These are phyloP conservation scores for Ocimum tenuiflorum DNA, from an alignment of 257 asterid genomes.

Conservation along the genomic window DNA sequence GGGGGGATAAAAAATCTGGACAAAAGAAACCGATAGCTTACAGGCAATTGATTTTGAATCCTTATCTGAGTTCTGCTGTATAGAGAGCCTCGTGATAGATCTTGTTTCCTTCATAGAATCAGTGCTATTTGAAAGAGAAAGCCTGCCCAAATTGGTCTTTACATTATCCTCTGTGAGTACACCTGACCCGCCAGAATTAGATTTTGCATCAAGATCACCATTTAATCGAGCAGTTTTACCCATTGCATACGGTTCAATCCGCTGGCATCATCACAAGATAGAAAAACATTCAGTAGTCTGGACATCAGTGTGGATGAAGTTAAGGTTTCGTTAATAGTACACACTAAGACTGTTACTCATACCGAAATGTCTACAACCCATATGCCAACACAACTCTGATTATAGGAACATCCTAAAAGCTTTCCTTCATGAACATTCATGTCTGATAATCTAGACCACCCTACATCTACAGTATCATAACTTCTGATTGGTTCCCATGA, in stretches of 20 bases:
- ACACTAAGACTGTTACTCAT: slow-evolving; percentile 15
- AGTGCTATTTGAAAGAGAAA: slow-evolving; percentile 61
- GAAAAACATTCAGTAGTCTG: slow-evolving; percentile 21
- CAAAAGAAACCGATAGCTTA: slow-evolving; percentile 23
- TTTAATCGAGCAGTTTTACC: slow-evolving; percentile 46
- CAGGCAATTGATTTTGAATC: slow-evolving; percentile 66
- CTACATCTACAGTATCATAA: slow-evolving; percentile 92
- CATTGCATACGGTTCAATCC: slow-evolving; percentile 81
- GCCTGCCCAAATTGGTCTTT: slow-evolving; percentile 62
- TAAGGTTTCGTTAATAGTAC: slow-evolving; percentile 15
- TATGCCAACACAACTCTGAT: slow-evolving; percentile 98
- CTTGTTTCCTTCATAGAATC: slow-evolving; percentile 72
- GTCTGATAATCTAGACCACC: slow-evolving; percentile 96
- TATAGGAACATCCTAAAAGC: slow-evolving; percentile 97
- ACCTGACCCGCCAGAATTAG: slow-evolving; percentile 57
- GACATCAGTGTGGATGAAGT: slow-evolving; percentile 18
- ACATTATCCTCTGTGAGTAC: slow-evolving; percentile 47
- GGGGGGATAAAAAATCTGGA: slow-evolving; percentile 30
- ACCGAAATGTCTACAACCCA: slow-evolving; percentile 99
- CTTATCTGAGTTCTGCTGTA: slow-evolving; percentile 60
- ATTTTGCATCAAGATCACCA: slow-evolving; percentile 53
- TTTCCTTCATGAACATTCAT: slow-evolving; percentile 98
- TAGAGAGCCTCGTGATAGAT: slow-evolving; percentile 57
- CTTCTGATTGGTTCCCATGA: slow-evolving; percentile 98
- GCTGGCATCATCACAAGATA: slow-evolving; percentile 45